Conservation (phyloP, 1,139 yeast genomes). For the Zygoascus meyerae region DNA sequence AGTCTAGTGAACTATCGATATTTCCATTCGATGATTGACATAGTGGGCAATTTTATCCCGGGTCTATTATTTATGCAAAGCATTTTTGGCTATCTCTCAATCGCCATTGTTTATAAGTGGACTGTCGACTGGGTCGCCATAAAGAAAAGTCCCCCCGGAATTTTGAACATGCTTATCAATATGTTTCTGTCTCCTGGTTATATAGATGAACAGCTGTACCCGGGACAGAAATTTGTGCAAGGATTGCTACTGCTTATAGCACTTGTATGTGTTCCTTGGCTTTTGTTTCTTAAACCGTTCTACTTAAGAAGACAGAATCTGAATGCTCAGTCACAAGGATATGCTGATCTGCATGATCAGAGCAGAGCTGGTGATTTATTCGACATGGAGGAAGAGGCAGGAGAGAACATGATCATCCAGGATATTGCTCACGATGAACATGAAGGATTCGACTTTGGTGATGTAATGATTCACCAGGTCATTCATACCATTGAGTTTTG, state of each 20-base stretch:
- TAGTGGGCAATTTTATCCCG: conserved; percentile 89
- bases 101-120: conserved; percentile 92
- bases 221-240: conserved; percentile 81
- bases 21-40: conserved; percentile 74
- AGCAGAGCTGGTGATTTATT: conserved; percentile 18
- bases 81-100: conserved; percentile 83
- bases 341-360: conserved; percentile 26
- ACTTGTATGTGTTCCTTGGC: conserved; percentile 89
- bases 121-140: conserved; percentile 80
- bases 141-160: conserved; percentile 79
- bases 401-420: conserved; percentile 24
- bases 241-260: conserved; percentile 69
- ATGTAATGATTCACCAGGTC: conserved; percentile 93
- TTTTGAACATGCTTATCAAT: conserved; percentile 88
- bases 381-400: conserved; percentile 24
- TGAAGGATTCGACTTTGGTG: conserved; percentile 73
- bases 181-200: conserved; percentile 95
- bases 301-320: conserved; percentile 48
- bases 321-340: conserved; percentile 30
- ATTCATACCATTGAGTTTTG: conserved; percentile 98
- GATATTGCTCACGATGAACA: conserved; percentile 32
- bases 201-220: conserved; percentile 74
- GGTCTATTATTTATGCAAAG: conserved; percentile 92
- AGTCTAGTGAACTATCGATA: conserved; percentile 76
- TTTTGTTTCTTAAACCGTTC: conserved; percentile 78